phyloP scores from a whole-genome alignment of 192 early-diverging fungal species.

The Allomyces macrogynus region DNA sequence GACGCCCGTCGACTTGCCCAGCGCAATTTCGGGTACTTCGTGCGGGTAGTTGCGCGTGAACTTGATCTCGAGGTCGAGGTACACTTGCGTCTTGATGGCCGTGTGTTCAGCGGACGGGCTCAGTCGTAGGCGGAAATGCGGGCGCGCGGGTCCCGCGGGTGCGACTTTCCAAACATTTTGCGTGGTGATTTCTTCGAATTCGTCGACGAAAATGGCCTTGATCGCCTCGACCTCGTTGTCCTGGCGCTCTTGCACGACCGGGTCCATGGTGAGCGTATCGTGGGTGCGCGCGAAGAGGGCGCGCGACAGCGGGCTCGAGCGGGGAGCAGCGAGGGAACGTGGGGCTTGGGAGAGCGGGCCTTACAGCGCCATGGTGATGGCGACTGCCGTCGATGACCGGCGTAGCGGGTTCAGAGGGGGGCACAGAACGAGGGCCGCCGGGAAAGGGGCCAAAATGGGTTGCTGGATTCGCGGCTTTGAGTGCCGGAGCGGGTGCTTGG shows the following conservation, averaged over 20 bases:
- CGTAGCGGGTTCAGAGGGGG: too few species aligned
- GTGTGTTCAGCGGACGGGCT: not conserved
- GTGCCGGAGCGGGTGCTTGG: too few species aligned
- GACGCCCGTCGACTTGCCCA: not conserved
- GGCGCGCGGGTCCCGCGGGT: not conserved
- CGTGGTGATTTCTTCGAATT: not conserved
- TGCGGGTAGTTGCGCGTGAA: not conserved
- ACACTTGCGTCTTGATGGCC: not conserved
- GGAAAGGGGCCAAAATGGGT: too few species aligned
- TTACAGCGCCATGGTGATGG: too few species aligned
- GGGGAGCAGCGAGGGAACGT: too few species aligned
- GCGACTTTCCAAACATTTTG: not conserved
- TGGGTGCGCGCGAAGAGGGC: too few species aligned
- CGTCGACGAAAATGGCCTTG: not conserved
- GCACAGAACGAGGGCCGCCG: too few species aligned
- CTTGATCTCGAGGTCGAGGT: not conserved
- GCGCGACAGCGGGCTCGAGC: too few species aligned
- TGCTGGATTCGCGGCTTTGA: too few species aligned
- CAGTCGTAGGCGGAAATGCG: not conserved
- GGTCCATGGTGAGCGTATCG: too few species aligned
- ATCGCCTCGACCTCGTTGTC: not conserved
- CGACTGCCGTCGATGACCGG: too few species aligned
- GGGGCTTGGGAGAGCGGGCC: too few species aligned
- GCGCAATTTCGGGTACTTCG: not conserved
- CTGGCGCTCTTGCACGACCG: not conserved